Base-by-base conservation (phyloP, 208 protist genomes). In the Crithidia mellificae region DNA sequence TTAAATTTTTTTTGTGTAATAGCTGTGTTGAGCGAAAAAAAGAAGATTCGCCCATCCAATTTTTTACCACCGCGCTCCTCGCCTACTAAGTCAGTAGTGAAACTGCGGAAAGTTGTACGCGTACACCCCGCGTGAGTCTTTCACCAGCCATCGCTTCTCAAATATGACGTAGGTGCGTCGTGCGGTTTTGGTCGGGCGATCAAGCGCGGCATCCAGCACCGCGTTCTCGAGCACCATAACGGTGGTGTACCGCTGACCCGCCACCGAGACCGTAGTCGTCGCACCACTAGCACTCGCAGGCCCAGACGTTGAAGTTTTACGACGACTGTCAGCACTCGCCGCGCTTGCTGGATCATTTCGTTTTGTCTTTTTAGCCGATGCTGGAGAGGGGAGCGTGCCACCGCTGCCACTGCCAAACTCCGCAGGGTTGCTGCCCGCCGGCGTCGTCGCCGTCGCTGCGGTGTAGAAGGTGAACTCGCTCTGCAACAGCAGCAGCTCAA, bases 381-480 rank as follows among this genome's bases (percentile, higher is more conserved):
- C 32, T 12, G 52, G 39, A 1, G 50, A 36, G 27, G 27, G 8
- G 27, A 27, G 27, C 27, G 27, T 38, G 22, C 55, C 55, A 11
- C 12, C 34, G 2, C 6, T 20, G 3, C 8, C 29, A 43, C 50
- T 30, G 41, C 24, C 11, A 43, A n/a, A n/a, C n/a, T n/a, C n/a
- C n/a, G n/a, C n/a, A n/a, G n/a, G n/a, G n/a, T n/a, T n/a, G n/a
- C n/a, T n/a, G n/a, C n/a, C n/a, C n/a, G n/a, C n/a, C n/a, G n/a
- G n/a, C n/a, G n/a, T 32, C 56, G 22, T 51, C 52, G 15, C 34
- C 20, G 30, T 15, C 12, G 9, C 44, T 34, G 69, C 53, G 22
- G 65, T 20, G 51, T 75, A 75, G 12, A 75, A 75, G n/a, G 70
- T 44, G 22, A 75, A 68, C 55, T 69, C 70, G 30, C 70, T 75